Evolutionary conservation across 306 rosid species (phyloP).

Genomic region (cucumber (Cucumis sativus)): DNA sequence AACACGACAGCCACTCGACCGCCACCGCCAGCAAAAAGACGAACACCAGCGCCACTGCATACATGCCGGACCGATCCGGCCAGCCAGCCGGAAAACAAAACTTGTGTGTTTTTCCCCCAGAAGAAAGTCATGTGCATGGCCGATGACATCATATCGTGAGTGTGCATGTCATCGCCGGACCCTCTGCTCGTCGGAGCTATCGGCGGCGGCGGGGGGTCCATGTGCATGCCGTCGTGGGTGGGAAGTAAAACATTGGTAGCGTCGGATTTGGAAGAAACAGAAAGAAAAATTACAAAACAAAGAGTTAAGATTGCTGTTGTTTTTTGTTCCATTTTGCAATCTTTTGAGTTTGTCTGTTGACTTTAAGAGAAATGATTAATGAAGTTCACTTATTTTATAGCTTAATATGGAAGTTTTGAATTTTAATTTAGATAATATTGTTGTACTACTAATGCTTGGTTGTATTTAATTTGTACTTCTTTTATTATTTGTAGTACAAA

Average conservation of each 20-base stretch:
- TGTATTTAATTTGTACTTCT: neutral
- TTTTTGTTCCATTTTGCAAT: neutral
- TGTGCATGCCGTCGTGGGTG: neutral
- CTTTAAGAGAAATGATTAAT: neutral
- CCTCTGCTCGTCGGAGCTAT: neutral
- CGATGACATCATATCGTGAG: neutral
- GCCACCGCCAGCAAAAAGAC: constrained; percentile 9
- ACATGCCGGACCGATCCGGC: constrained; percentile 4
- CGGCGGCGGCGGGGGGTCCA: neutral
- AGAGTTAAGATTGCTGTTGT: neutral
- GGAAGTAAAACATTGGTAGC: neutral
- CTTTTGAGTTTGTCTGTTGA: neutral
- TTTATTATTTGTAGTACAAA: neutral
- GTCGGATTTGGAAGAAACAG: neutral
- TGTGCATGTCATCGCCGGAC: constrained; percentile 7
- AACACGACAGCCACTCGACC: constrained; percentile 12
- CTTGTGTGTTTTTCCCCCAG: constrained; percentile 12
- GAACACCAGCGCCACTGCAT: constrained; percentile 7
- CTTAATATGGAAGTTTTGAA: neutral
- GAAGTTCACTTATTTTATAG: neutral
- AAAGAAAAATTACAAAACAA: neutral
- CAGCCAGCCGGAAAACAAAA: constrained; percentile 24
- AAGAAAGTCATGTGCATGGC: constrained; percentile 17
- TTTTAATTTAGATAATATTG: neutral
- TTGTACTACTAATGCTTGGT: neutral